A percentile compares a stretch with the other conserved stretches of the same genome.
These are phyloP conservation scores for Pseudoturritis turrita DNA, from an alignment of 345 rosid species.

Conservation along the genomic window DNA sequence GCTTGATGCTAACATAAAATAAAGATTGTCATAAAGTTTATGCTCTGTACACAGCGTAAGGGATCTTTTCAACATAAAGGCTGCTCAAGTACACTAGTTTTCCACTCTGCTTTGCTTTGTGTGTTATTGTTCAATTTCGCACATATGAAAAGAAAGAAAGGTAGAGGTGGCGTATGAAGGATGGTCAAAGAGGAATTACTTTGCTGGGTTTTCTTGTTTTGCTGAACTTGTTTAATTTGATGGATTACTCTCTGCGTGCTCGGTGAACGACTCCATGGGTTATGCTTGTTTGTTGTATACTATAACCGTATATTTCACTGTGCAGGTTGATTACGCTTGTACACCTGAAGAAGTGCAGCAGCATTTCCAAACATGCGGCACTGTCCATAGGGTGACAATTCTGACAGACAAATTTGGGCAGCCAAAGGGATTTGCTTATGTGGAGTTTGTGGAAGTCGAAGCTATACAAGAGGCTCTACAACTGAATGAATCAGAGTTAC, in stretches of 20 bases:
- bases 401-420: conserved; percentile 91
- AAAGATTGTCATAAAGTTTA: conserved; percentile 1
- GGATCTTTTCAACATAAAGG: conserved; percentile 17
- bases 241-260: background rate
- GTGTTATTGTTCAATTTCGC: background rate
- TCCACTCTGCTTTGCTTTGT: conserved; percentile 14
- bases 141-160: background rate
- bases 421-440: conserved; percentile 97
- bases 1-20: conserved; percentile 30
- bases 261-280: background rate
- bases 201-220: background rate
- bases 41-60: conserved; percentile 15
- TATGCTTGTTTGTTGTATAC: background rate
- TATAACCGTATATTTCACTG: background rate
- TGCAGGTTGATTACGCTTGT: conserved; percentile 92
- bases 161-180: background rate
- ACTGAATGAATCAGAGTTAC: conserved; percentile 87
- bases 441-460: conserved; percentile 82
- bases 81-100: conserved; percentile 2
- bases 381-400: conserved; percentile 90
- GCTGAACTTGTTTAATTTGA: conserved; percentile 4
- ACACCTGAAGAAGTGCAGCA: conserved; percentile 99
- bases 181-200: background rate
- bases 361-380: conserved; percentile 95
- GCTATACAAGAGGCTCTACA: conserved; percentile 82